Conservation (phyloP, 305 asterid genomes). For the Solanum hybrid region DNA sequence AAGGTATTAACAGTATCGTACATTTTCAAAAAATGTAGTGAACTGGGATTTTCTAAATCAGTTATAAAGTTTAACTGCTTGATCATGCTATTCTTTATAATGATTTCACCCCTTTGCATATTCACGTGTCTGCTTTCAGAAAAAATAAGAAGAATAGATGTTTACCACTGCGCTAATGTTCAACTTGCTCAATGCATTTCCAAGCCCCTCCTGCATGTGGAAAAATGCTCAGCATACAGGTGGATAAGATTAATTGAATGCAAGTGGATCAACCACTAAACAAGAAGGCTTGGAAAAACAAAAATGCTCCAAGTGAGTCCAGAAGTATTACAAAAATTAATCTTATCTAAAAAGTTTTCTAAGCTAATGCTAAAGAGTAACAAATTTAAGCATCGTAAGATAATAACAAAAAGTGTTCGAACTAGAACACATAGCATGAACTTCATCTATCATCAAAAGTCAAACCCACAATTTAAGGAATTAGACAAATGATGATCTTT, state of each 20-base stretch:
- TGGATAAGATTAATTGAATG: neutral
- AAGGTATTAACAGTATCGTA: neutral
- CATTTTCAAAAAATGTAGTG: neutral
- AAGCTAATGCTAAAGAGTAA: neutral
- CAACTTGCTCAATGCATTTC: slow-evolving; percentile 45
- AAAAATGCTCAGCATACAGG: neutral
- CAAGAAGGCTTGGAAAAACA: neutral
- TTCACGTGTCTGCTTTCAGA: neutral
- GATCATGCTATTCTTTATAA: neutral
- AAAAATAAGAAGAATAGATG: slow-evolving; percentile 1
- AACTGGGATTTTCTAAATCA: neutral
- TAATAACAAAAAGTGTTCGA: neutral
- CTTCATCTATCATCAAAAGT: neutral
- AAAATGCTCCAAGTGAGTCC: neutral
- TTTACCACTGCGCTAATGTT: slow-evolving; percentile 66
- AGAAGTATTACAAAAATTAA: neutral
- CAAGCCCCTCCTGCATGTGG: slow-evolving; percentile 63
- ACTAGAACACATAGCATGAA: neutral
- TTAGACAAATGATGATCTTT: neutral
- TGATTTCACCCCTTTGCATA: neutral
- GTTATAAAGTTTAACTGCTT: neutral
- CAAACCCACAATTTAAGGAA: neutral
- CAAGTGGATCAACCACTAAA: neutral
- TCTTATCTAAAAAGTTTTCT: neutral
- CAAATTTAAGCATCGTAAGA: neutral